A percentile compares a stretch with the other conserved stretches of the same genome.
phyloP scores from a whole-genome alignment of 1,284 basidiomycete species.

The Anthracocystis panici-leucophaei region DNA sequence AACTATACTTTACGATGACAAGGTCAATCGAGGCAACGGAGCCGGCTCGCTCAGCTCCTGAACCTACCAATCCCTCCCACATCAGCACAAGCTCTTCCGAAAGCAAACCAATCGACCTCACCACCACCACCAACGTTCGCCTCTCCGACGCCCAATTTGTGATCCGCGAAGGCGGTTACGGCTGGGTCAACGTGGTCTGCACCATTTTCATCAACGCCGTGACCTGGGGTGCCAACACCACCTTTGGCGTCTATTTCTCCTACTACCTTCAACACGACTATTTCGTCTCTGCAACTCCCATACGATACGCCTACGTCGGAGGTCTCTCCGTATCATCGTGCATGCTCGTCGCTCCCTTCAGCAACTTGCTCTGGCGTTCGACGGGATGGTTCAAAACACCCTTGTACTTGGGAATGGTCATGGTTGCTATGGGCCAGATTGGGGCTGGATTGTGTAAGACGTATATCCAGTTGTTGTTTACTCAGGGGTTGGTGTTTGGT shows the following conservation, averaged over 20 bases:
- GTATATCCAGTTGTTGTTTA: constrained; percentile 56
- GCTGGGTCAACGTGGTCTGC: constrained; percentile 71
- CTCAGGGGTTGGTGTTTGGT: constrained; percentile 57
- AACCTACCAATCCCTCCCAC: constrained; percentile 8
- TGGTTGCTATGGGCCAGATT: constrained; percentile 47
- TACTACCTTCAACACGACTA: constrained; percentile 71
- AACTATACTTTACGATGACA: background rate
- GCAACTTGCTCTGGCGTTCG: constrained; percentile 68
- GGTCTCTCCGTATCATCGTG: constrained; percentile 70
- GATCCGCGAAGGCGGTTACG: constrained; percentile 71
- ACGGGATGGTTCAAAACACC: constrained; percentile 68
- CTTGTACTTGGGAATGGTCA: constrained; percentile 65
- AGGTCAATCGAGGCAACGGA: background rate
- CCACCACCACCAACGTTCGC: constrained; percentile 34
- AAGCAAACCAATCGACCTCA: constrained; percentile 14
- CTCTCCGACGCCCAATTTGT: constrained; percentile 40
- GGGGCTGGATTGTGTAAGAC: constrained; percentile 45
- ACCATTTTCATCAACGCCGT: constrained; percentile 67
- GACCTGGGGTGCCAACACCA: constrained; percentile 70
- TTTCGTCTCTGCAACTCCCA: constrained; percentile 68
- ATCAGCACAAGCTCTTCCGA: background rate
- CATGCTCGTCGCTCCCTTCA: constrained; percentile 69
- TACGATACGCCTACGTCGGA: constrained; percentile 71
- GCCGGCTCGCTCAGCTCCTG: background rate
- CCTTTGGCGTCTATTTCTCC: constrained; percentile 71